These are phyloP conservation scores for Pseudonectria buxi DNA, from an alignment of 2,329 filamentous ascomycete genomes.

Conservation along the genomic window DNA sequence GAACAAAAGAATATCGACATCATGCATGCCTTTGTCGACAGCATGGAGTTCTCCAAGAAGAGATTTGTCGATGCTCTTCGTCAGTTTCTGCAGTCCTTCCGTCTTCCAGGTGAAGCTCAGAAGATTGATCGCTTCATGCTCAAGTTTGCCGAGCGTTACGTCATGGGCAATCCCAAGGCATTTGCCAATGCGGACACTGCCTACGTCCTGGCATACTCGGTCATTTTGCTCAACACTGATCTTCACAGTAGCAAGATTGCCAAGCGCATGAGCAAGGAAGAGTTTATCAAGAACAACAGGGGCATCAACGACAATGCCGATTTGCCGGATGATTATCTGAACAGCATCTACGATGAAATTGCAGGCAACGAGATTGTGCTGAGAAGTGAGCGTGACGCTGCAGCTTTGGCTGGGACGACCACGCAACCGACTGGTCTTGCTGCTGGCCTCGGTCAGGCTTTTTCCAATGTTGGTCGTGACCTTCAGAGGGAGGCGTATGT, in stretches of 20 bases:
- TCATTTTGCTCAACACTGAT: constrained; percentile 95
- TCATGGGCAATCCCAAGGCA: constrained; percentile 89
- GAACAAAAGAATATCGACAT: constrained; percentile 90
- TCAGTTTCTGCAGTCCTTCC: constrained; percentile 89
- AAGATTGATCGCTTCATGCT: constrained; percentile 99
- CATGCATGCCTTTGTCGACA: constrained; percentile 96
- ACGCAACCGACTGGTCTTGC: constrained; percentile 63
- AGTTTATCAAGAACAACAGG: constrained; percentile 98
- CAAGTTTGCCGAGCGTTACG: constrained; percentile 95
- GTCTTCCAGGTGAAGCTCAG: constrained; percentile 89
- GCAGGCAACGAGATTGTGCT: constrained; percentile 86
- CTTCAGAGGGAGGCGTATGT: constrained; percentile 87
- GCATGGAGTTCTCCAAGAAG: constrained; percentile 86
- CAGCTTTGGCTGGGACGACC: constrained; percentile 66
- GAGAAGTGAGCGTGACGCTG: constrained; percentile 83
- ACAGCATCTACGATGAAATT: constrained; percentile 89
- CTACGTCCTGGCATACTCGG: constrained; percentile 92
- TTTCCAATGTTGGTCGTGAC: constrained; percentile 88
- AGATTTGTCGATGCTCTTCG: constrained; percentile 90
- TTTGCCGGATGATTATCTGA: constrained; percentile 85
- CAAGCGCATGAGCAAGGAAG: constrained; percentile 86
- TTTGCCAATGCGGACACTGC: constrained; percentile 98
- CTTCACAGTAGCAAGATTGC: constrained; percentile 82
- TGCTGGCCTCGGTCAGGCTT: constrained; percentile 76
- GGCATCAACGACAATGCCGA: constrained; percentile 97